Percentiles rank a stretch among this genome's conserved stretches.
phyloP scores from a whole-genome alignment of 441 rosid genomes.

The Eutrema salsugineum region DNA sequence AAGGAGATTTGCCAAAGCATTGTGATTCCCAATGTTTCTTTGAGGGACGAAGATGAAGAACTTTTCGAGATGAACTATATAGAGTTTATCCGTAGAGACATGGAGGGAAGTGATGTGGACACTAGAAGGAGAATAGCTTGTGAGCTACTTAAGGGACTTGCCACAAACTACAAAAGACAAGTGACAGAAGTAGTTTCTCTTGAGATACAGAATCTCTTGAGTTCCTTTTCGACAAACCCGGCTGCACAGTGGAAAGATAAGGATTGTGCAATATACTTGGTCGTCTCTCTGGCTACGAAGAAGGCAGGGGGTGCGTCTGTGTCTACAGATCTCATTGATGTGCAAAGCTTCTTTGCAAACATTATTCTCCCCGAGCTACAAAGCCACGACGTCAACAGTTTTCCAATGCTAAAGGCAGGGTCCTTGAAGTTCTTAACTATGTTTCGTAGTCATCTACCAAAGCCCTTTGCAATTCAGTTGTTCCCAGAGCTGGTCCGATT shows the following conservation, averaged over 20 bases:
- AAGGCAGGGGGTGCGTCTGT: constrained; percentile 80
- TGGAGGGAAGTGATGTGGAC: constrained; percentile 98
- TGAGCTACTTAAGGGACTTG: constrained; percentile 92
- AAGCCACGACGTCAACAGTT: constrained; percentile 68
- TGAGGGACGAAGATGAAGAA: constrained; percentile 95
- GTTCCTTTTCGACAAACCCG: constrained; percentile 62
- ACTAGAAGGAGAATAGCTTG: constrained; percentile 97
- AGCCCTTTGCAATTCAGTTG: constrained; percentile 57
- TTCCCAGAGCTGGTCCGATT: constrained; percentile 70
- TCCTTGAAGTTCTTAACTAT: constrained; percentile 80
- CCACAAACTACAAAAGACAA: constrained; percentile 64
- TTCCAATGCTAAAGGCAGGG: constrained; percentile 94
- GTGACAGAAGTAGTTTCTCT: constrained; percentile 66
- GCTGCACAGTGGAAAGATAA: constrained; percentile 84
- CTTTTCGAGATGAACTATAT: constrained; percentile 93
- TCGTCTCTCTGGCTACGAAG: constrained; percentile 85
- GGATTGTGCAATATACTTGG: constrained; percentile 93
- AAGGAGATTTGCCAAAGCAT: constrained; percentile 85
- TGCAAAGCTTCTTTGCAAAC: constrained; percentile 66
- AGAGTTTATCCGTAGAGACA: constrained; percentile 95
- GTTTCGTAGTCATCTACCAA: constrained; percentile 74
- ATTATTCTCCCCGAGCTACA: constrained; percentile 85
- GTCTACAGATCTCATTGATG: constrained; percentile 85
- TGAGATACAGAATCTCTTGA: constrained; percentile 73
- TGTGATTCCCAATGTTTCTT: constrained; percentile 87